Conservation (phyloP, 306 rosid genomes). For the Fragaria iinumae region DNA sequence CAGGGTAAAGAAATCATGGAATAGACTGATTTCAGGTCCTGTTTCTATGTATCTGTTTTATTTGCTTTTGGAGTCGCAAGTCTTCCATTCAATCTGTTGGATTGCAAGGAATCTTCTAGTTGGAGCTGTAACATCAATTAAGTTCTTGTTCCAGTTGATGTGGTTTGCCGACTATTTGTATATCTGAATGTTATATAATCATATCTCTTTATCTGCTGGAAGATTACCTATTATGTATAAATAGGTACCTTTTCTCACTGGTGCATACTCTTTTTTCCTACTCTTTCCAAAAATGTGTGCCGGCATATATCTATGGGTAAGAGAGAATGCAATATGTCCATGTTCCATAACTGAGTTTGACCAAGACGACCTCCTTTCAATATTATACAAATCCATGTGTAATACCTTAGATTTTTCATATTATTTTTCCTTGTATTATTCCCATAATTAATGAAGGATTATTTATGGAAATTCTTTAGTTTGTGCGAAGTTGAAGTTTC, state of each 20-base stretch:
- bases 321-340: neutral
- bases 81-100: neutral
- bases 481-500: too few species aligned
- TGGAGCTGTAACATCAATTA: neutral
- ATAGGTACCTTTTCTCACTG: neutral
- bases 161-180: neutral
- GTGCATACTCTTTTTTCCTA: neutral
- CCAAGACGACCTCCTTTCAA: neutral
- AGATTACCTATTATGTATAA: neutral
- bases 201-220: neutral
- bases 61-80: neutral
- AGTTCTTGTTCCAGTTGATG: neutral
- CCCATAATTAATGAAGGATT: too few species aligned
- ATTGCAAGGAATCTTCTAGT: neutral
- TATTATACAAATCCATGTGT: neutral
- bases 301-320: neutral
- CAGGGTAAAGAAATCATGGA: neutral
- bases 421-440: too few species aligned
- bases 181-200: neutral
- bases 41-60: neutral
- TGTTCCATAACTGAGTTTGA: conserved; percentile 1
- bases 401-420: too few species aligned
- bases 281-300: neutral
- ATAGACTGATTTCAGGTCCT: neutral
- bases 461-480: too few species aligned